Evolutionary conservation across 1,284 basidiomycete genomes (phyloP), one percentile per base, ranked within the genome.

Genomic region (Leccinum olivaceoglutinosum): DNA sequence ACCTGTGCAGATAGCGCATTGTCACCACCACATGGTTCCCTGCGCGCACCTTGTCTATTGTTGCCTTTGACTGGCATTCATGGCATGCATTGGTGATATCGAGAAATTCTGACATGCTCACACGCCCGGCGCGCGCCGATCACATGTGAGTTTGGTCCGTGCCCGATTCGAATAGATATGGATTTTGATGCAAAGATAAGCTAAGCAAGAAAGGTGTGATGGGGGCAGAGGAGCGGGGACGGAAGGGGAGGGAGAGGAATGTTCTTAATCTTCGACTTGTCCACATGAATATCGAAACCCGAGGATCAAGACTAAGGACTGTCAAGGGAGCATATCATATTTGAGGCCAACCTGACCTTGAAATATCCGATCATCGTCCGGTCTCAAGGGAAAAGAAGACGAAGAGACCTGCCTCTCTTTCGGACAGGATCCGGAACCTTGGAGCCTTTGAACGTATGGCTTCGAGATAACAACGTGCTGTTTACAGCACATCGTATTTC

Each of bases 151-250:
- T 72, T 94, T 94, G 7, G 92, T 88, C 94, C 94, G 96, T 18
- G 94, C 94, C 21, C 88, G 85, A 74, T 97, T 96, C 14, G 91
- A 94, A 71, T 95, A 97, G 61, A 6, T 63, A 92, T 85, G 75
- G 96, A 96, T 74, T 98, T 97, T 34, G 90, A 90, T 0, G 94
- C 93, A 54, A 94, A 81, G 66, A 97, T 93, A 44, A 97, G 93
- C 93, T 93, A 44, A 97, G 93, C 93, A 8, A 97, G 80, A 76
- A 97, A 96, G 2, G 93, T 87, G 54, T 94, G 85, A n/a, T 94
- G 84, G 2, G 94, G 92, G 71, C 94, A 96, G 46, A 93, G 82
- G 25, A 95, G 82, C 0, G 92, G 92, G 0, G 89, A 91, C 0
- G 88, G 89, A n/a, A 89, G 79, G 9, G 78, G 74, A 2, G 82